Percentiles rank a stretch among this genome's conserved stretches.
phyloP scores from a whole-genome alignment of 2,329 filamentous ascomycete species.

The Alternaria novae-zelandiae region DNA sequence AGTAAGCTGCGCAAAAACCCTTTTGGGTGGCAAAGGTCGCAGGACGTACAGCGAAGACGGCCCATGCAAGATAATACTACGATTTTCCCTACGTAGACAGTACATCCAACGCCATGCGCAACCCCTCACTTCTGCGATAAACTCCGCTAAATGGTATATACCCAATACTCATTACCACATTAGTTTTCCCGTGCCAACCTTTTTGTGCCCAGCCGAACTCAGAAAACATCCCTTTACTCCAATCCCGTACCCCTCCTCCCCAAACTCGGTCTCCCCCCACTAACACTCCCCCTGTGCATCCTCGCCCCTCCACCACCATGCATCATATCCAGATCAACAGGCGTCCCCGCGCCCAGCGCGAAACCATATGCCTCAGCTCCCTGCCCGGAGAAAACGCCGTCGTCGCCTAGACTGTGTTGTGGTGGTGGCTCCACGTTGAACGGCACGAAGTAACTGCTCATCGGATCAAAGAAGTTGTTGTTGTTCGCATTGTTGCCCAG shows the following conservation, averaged over 20 bases:
- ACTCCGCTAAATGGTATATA: not conserved
- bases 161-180: not conserved
- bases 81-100: too few species aligned
- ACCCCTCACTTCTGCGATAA: too few species aligned
- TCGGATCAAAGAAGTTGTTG: constrained; percentile 49
- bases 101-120: too few species aligned
- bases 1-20: too few species aligned
- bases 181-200: not conserved
- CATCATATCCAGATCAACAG: constrained; percentile 19
- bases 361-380: constrained; percentile 19
- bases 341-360: constrained; percentile 14
- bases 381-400: constrained; percentile 35
- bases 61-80: too few species aligned
- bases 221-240: constrained; percentile 1
- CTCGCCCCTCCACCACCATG: constrained; percentile 3
- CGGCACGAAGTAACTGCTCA: constrained; percentile 86
- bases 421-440: constrained; percentile 84
- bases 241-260: constrained; percentile 9
- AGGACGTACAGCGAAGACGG: too few species aligned
- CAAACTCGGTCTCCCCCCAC: not conserved
- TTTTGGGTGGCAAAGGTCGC: too few species aligned
- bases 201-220: too few species aligned
- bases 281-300: constrained; percentile 2
- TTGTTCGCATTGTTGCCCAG: constrained; percentile 23
- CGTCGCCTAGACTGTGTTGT: constrained; percentile 40